Evolutionary conservation across 2,329 filamentous ascomycete species (phyloP), one percentile per base, ranked within the genome.

Genomic region (Cercospora canescens): DNA sequence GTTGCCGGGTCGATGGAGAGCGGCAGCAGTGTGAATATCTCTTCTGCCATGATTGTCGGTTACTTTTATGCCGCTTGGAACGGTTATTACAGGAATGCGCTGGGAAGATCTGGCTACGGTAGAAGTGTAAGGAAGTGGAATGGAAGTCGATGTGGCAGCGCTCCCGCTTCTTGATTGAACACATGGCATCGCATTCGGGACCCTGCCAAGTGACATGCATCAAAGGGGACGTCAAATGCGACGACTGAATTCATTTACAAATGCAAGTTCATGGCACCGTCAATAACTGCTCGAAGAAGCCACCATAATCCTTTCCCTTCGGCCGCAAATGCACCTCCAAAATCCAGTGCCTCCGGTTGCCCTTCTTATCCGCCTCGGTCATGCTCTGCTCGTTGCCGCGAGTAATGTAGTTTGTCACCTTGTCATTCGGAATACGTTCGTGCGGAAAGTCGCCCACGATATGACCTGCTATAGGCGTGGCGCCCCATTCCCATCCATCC

Each of bases 1-100:
- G 90, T 90, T 71, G 88, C 79, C n/a, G 92, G 87, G 82, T 97
- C 91, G 79, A 98, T 86, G 69, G 87, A 83, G 61, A 99, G 84
- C 11, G 70, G 66, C 52, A 71, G 66, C 30, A 66, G 63, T 35
- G 62, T 71, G 63, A 69, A 71, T 8, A 64, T 60, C 26, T 71
- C 70, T 24, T 60, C 56, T 9, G 41, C 59, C 60, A 59, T 37
- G 16, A 9, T 18, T 52, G 14, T 26, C 21, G 24, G 35, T 26
- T 45, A 14, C 16, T 59, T 59, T 11, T 11, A 9, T 24, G 45
- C n/a, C 12, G n/a, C 45, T 52, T 30, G 45, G 14, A 52, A 52
- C 28, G 45, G 14, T 52, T 52, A 52, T 52, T 52, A 52, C 45
- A 52, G 28, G 24, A 30, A 52, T 28, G 45, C 45, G 45, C 45